A percentile compares a stretch with the other conserved stretches of the same genome.
Evolutionary conservation across 768 basidiomycete species (phyloP).

Genomic region (Gyrodon lividus): DNA sequence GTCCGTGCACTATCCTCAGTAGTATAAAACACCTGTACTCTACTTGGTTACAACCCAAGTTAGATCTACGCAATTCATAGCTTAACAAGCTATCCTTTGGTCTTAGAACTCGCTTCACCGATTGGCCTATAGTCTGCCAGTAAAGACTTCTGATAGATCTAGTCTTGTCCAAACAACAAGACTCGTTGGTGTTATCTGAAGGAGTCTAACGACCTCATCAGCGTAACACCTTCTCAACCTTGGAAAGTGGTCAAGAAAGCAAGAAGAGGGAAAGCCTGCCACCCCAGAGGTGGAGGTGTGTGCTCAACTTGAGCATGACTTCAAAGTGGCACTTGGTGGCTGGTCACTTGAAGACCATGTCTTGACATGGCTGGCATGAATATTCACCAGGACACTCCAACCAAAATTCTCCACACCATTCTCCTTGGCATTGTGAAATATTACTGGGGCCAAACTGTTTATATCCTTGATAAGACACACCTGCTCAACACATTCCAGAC

Average conservation of each 20-base stretch:
- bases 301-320: background rate
- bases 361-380: slow-evolving; percentile 21
- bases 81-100: no score
- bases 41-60: no score
- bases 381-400: slow-evolving; percentile 31
- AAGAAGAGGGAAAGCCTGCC: background rate
- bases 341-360: slow-evolving; percentile 1
- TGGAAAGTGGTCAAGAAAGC: slow-evolving; percentile 18
- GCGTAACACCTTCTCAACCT: slow-evolving; percentile 32
- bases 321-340: background rate
- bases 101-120: no score
- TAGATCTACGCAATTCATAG: no score
- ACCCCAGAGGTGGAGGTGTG: background rate
- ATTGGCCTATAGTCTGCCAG: no score
- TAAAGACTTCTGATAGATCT: no score
- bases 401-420: slow-evolving; percentile 33
- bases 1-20: no score
- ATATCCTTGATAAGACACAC: slow-evolving; percentile 22
- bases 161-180: no score
- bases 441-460: slow-evolving; percentile 23
- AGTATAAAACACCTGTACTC: no score
- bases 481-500: slow-evolving; percentile 20
- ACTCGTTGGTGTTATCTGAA: no score
- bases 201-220: no score
- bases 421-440: slow-evolving; percentile 35